These are phyloP conservation scores for Heliamphora exappendiculata DNA, from an alignment of 148 eudicot genomes.

Conservation along the genomic window DNA sequence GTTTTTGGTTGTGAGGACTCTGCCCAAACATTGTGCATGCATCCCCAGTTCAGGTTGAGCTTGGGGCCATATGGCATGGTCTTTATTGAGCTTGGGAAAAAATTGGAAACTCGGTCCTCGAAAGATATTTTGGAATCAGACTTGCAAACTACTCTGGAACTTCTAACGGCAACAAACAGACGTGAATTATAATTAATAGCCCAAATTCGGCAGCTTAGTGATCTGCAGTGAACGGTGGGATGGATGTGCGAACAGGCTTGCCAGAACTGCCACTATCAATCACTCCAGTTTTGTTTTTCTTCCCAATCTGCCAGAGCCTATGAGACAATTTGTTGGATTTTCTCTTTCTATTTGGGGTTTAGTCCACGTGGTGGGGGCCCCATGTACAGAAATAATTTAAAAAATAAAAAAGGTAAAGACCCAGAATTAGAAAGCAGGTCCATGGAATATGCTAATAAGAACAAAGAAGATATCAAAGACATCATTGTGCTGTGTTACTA, in stretches of 20 bases:
- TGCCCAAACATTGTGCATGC: neutral
- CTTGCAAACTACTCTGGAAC: neutral
- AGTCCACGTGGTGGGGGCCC: too few species aligned
- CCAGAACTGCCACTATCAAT: neutral
- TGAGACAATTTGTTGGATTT: neutral
- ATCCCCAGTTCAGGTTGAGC: neutral
- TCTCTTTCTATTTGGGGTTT: neutral
- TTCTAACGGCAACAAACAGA: too few species aligned
- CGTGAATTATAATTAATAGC: too few species aligned
- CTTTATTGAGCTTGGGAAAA: neutral
- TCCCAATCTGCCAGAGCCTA: neutral
- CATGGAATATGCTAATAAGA: neutral
- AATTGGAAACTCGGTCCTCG: neutral
- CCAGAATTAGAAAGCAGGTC: neutral
- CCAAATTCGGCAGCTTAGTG: neutral
- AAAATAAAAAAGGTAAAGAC: neutral
- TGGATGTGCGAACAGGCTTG: neutral
- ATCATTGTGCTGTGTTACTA: neutral
- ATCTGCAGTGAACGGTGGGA: neutral
- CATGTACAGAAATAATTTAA: too few species aligned
- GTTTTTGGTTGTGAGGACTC: neutral
- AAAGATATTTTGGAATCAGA: neutral
- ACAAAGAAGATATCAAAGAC: neutral
- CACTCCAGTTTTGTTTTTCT: neutral
- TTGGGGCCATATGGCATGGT: neutral